Percentiles rank a stretch among this genome's conserved stretches.
Conservation (phyloP, 805 yeast species). For the Saccharomycopsis fibuligera region DNA sequence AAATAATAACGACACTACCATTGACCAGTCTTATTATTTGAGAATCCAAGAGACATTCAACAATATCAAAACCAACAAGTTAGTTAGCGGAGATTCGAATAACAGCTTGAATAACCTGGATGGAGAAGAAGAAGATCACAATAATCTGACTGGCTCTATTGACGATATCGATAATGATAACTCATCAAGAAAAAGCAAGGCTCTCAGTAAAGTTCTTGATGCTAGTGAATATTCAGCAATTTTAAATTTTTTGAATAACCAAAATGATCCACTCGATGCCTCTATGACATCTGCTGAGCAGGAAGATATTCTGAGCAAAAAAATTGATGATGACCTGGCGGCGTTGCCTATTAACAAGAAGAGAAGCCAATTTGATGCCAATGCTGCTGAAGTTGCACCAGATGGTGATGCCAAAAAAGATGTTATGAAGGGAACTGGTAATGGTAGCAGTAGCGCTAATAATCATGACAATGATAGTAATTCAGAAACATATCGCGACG, state of each 20-base stretch:
- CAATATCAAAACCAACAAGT: slow-evolving; percentile 12
- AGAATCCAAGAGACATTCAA: slow-evolving; percentile 15
- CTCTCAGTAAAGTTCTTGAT: slow-evolving; percentile 18
- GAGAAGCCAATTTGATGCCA: too few relatives aligned
- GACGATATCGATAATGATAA: background rate
- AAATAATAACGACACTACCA: background rate
- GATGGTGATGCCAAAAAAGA: background rate
- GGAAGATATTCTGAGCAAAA: slow-evolving; percentile 1
- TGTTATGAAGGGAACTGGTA: background rate
- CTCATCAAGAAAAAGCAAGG: slow-evolving; percentile 13
- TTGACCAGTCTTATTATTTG: background rate
- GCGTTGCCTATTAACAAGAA: too few relatives aligned
- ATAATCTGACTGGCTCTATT: background rate
- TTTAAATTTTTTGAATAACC: slow-evolving; percentile 12
- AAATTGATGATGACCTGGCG: too few relatives aligned
- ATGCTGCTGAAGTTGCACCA: background rate
- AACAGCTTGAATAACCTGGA: too few relatives aligned
- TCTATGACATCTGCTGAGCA: background rate
- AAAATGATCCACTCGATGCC: too few relatives aligned
- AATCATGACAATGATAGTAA: background rate
- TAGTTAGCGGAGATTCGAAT: too few relatives aligned
- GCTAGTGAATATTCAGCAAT: slow-evolving; percentile 20
- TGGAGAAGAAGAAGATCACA: background rate
- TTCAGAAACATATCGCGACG: background rate
- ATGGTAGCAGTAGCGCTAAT: background rate